A percentile compares a stretch with the other conserved stretches of the same genome.
Conservation (phyloP, 1,139 yeast genomes). For the Candida tropicalis region DNA sequence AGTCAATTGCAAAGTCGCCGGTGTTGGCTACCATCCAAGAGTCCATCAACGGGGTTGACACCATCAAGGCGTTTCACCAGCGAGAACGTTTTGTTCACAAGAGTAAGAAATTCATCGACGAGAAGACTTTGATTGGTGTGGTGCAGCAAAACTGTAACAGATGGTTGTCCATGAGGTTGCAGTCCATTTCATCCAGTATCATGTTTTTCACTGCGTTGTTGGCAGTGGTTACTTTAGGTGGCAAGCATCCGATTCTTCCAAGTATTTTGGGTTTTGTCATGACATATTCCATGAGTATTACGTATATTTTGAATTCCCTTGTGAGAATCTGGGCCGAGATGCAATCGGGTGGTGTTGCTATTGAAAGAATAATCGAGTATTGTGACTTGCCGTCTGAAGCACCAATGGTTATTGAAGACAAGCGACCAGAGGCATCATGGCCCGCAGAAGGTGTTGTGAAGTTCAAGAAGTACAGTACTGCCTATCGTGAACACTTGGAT, state of each 20-base stretch:
- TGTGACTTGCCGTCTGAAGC: constrained; percentile 31
- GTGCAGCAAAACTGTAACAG: constrained; percentile 30
- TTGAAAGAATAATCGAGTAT: constrained; percentile 37
- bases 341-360: constrained; percentile 33
- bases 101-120: constrained; percentile 59
- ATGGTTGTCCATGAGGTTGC: constrained; percentile 40
- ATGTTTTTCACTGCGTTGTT: constrained; percentile 28
- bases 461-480: constrained; percentile 32
- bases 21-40: constrained; percentile 67
- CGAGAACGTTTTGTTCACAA: constrained; percentile 53
- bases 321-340: constrained; percentile 36
- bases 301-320: constrained; percentile 28
- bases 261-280: constrained; percentile 37
- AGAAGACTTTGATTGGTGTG: constrained; percentile 52
- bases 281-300: constrained; percentile 33
- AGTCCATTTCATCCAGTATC: constrained; percentile 30
- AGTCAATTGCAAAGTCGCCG: constrained; percentile 47
- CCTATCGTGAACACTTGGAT: constrained; percentile 35
- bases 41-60: constrained; percentile 60
- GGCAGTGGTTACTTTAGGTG: constrained; percentile 25
- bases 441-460: constrained; percentile 31
- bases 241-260: constrained; percentile 25
- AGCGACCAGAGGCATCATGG: constrained; percentile 30
- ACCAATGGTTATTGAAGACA: constrained; percentile 25
- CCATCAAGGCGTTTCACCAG: constrained; percentile 60